These are phyloP conservation scores for Pholiota adiposa DNA, from an alignment of 1,284 basidiomycete species.

Conservation along the genomic window DNA sequence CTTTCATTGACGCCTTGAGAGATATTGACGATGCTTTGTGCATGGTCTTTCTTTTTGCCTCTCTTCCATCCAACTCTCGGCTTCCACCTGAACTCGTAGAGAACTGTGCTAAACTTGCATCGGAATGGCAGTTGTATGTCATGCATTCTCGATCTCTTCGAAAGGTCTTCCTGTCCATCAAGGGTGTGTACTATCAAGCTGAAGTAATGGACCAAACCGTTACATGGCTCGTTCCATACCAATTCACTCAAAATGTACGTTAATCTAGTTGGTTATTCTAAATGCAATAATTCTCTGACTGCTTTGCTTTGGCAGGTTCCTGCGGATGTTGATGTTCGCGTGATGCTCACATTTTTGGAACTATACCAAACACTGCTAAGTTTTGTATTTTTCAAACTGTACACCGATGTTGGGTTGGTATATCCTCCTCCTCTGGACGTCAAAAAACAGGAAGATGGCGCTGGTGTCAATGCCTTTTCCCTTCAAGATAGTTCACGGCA, in stretches of 20 bases:
- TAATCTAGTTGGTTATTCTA: not conserved
- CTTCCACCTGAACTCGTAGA: constrained; percentile 87
- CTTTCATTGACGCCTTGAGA: constrained; percentile 93
- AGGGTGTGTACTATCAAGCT: constrained; percentile 98
- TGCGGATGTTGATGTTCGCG: constrained; percentile 94
- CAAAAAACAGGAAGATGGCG: constrained; percentile 86
- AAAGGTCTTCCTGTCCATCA: constrained; percentile 97
- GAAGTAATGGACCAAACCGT: constrained; percentile 92
- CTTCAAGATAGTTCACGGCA: constrained; percentile 62
- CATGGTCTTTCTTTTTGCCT: constrained; percentile 92
- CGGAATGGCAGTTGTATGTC: constrained; percentile 95
- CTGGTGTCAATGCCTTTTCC: constrained; percentile 89
- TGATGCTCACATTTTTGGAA: constrained; percentile 98
- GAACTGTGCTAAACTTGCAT: constrained; percentile 88
- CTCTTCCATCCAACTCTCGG: constrained; percentile 82
- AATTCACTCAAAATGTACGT: constrained; percentile 93
- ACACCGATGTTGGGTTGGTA: constrained; percentile 90
- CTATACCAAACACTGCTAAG: constrained; percentile 97
- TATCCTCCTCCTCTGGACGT: constrained; percentile 94
- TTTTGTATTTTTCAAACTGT: constrained; percentile 97
- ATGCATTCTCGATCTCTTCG: constrained; percentile 88
- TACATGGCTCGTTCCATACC: constrained; percentile 98
- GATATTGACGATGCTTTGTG: constrained; percentile 98
- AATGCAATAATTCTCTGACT: constrained; percentile 12
- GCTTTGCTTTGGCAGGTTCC: constrained; percentile 69